Conservation (phyloP, 768 basidiomycete species). For the Lentinula boryana region DNA sequence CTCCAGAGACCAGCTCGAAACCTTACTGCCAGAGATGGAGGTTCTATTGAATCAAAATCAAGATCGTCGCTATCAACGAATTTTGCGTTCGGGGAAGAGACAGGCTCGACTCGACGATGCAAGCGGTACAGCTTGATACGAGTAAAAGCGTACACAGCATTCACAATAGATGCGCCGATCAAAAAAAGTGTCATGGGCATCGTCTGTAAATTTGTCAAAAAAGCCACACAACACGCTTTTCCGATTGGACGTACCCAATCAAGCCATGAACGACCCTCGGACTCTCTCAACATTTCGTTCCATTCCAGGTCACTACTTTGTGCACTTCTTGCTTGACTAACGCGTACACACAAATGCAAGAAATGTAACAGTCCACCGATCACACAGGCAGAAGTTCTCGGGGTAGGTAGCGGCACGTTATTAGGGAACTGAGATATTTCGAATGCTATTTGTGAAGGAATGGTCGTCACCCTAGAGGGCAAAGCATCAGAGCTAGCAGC, state of each 20-base stretch:
- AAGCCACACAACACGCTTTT: constrained; percentile 11
- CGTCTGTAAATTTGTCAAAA: constrained; percentile 36
- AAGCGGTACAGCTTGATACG: constrained; percentile 67
- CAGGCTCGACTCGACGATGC: constrained; percentile 53
- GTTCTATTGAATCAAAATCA: constrained; percentile 36
- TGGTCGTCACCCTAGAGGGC: constrained; percentile 42
- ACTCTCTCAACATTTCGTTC: constrained; percentile 74
- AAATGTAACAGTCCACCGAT: constrained; percentile 62
- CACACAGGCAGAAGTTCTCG: constrained; percentile 59
- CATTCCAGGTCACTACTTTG: constrained; percentile 68
- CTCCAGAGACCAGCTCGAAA: constrained; percentile 42
- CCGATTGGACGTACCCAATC: constrained; percentile 57
- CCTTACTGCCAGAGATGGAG: constrained; percentile 40
- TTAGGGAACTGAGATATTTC: constrained; percentile 80
- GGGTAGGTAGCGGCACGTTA: constrained; percentile 67
- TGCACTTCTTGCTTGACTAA: constrained; percentile 48
- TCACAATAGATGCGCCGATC: constrained; percentile 47
- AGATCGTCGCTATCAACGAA: constrained; percentile 51
- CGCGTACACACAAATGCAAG: constrained; percentile 59
- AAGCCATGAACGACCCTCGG: constrained; percentile 61
- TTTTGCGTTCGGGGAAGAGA: constrained; percentile 63
- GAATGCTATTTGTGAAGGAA: constrained; percentile 72
- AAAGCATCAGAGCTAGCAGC: not conserved
- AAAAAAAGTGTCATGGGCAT: constrained; percentile 56
- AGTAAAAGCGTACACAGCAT: constrained; percentile 63